phyloP scores from a whole-genome alignment of 441 rosid genomes.

The Jatropha multifida region DNA sequence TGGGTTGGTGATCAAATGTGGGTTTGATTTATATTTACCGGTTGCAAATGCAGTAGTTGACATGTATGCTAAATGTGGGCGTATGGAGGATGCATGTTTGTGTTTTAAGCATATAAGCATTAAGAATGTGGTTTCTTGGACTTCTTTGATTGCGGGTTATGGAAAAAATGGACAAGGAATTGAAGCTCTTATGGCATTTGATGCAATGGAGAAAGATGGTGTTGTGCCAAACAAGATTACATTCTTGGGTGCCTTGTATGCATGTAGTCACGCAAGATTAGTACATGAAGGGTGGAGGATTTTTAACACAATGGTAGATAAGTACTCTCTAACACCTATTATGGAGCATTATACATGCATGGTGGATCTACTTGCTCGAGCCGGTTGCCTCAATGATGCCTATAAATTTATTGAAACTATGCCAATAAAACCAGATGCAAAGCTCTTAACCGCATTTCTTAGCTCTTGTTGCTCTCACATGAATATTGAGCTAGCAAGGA shows the following conservation, averaged over 20 bases:
- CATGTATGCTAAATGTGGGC: slow-evolving; percentile 34
- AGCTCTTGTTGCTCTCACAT: slow-evolving; percentile 28
- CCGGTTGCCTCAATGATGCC: slow-evolving; percentile 25
- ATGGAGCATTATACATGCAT: slow-evolving; percentile 35
- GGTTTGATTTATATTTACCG: slow-evolving; percentile 21
- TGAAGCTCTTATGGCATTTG: slow-evolving; percentile 24
- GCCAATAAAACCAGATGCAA: slow-evolving; percentile 29
- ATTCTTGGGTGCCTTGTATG: slow-evolving; percentile 27
- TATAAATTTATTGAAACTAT: slow-evolving; percentile 25
- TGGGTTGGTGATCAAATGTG: slow-evolving; percentile 23
- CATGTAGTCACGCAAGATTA: slow-evolving; percentile 30
- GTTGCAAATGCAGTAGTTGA: slow-evolving; percentile 30
- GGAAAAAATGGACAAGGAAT: slow-evolving; percentile 30
- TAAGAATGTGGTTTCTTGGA: slow-evolving; percentile 32
- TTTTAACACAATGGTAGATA: slow-evolving; percentile 21
- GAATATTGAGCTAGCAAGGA: slow-evolving; percentile 21
- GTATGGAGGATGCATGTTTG: slow-evolving; percentile 18
- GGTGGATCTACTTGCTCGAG: slow-evolving; percentile 33
- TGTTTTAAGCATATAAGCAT: slow-evolving; percentile 18
- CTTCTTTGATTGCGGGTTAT: slow-evolving; percentile 26
- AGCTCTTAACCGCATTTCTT: slow-evolving; percentile 29
- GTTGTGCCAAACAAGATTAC: slow-evolving; percentile 27
- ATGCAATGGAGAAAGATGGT: slow-evolving; percentile 24
- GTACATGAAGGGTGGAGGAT: slow-evolving; percentile 26
- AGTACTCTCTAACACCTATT: slow-evolving; percentile 25